A percentile compares a stretch with the other conserved stretches of the same genome.
Evolutionary conservation across 148 eudicot species (phyloP).

Genomic region (Fallopia convolvulus): DNA sequence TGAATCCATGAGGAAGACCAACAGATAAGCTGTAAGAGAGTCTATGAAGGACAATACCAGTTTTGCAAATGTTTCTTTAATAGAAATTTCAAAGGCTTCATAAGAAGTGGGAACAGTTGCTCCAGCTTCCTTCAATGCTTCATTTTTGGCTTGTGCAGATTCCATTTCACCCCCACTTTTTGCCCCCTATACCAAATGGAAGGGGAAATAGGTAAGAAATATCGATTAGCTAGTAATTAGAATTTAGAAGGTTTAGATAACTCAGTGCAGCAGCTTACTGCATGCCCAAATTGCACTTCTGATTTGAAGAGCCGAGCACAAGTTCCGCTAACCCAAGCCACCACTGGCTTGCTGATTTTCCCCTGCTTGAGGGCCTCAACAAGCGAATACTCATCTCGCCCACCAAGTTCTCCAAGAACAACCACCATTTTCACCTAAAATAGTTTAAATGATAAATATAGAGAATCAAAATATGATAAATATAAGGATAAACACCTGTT

Average conservation of each 20-base stretch:
- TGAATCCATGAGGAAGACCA: neutral
- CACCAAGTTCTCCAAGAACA: conserved; percentile 98
- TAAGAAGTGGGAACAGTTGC: conserved; percentile 91
- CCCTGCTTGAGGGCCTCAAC: conserved; percentile 98
- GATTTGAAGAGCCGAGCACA: conserved; percentile 96
- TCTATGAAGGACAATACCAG: conserved; percentile 32
- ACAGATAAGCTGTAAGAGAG: neutral
- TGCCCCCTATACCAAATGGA: conserved; percentile 53
- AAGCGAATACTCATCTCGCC: conserved; percentile 94
- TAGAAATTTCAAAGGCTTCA: conserved; percentile 74
- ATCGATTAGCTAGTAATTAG: neutral
- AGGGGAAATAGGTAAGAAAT: conserved; percentile 10
- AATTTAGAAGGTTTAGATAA: neutral
- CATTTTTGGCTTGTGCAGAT: conserved; percentile 95
- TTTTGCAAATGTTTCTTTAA: conserved; percentile 76
- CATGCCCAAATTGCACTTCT: conserved; percentile 99
- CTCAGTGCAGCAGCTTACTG: conserved; percentile 43
- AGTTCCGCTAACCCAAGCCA: conserved; percentile 99
- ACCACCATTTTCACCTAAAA: conserved; percentile 87
- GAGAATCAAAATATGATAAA: neutral
- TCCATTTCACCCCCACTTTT: conserved; percentile 98
- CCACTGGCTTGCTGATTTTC: conserved; percentile 85
- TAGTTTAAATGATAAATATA: conserved; percentile 11
- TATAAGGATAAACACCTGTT: neutral
- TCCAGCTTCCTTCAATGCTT: conserved; percentile 89